Percentiles rank a stretch among this genome's conserved stretches.
Conservation (phyloP, 176 grass and related monocot genomes). For the Dactylis glomerata region DNA sequence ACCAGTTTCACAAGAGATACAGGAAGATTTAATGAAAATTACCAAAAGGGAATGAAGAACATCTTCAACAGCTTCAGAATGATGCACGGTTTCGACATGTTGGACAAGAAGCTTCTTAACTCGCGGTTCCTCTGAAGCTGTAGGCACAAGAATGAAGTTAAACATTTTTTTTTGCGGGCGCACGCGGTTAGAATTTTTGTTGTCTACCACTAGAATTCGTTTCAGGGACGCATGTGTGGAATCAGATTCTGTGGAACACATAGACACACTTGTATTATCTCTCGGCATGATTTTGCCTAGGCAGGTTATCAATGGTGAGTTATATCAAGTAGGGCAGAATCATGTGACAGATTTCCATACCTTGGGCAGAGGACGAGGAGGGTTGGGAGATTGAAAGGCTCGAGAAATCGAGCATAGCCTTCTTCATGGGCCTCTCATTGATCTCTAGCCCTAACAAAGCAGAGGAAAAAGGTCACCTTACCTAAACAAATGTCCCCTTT, state of each 20-base stretch:
- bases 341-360: constrained; percentile 12
- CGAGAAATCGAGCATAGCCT: constrained; percentile 61
- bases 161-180: neutral
- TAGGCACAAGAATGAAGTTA: neutral
- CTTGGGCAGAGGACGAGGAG: constrained; percentile 19
- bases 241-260: neutral
- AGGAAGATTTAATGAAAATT: neutral
- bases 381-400: constrained; percentile 56
- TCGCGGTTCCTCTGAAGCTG: constrained; percentile 44
- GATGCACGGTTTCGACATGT: constrained; percentile 63
- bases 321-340: neutral
- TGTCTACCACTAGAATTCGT: neutral
- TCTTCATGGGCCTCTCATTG: constrained; percentile 75
- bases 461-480: neutral
- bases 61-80: constrained; percentile 54
- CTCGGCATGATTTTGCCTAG: neutral
- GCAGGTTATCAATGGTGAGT: neutral
- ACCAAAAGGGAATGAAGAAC: constrained; percentile 81
- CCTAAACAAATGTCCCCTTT: neutral
- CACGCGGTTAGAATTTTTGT: neutral
- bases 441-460: constrained; percentile 72
- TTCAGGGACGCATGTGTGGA: neutral
- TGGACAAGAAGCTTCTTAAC: constrained; percentile 80
- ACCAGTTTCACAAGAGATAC: neutral
- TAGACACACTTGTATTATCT: neutral